These are phyloP conservation scores for Neurospora pannonica DNA, from an alignment of 495 filamentous ascomycete species.

Conservation along the genomic window DNA sequence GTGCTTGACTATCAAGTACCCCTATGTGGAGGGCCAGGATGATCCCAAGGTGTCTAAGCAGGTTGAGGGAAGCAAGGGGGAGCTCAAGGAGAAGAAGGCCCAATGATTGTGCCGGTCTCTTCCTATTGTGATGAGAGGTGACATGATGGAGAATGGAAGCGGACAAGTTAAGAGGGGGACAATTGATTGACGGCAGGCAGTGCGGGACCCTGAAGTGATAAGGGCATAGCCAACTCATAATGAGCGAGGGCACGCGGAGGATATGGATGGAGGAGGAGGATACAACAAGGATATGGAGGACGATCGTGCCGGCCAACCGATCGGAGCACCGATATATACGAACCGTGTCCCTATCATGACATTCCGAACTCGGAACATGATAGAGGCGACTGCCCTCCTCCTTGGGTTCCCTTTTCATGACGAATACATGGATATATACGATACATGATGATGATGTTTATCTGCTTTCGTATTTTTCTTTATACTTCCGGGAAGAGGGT, in stretches of 20 bases:
- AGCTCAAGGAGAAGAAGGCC: slow-evolving; percentile 18
- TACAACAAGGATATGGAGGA: neutral
- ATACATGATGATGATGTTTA: neutral
- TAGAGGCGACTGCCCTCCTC: neutral
- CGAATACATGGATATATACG: neutral
- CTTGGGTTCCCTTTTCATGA: neutral
- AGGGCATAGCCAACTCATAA: neutral
- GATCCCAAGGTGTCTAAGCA: slow-evolving; percentile 12
- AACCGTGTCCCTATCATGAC: neutral
- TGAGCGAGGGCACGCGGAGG: neutral
- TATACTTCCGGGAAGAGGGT: neutral
- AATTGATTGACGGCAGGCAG: neutral
- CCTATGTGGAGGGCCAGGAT: slow-evolving; percentile 37
- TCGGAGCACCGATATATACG: neutral
- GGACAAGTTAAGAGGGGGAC: neutral
- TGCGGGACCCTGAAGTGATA: neutral
- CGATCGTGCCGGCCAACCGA: neutral
- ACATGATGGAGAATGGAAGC: neutral
- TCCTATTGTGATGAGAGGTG: neutral
- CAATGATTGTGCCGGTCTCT: slow-evolving; percentile 7
- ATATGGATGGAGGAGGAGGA: neutral
- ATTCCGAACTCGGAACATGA: neutral
- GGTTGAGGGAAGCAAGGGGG: neutral
- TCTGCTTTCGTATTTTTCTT: neutral
- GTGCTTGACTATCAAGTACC: slow-evolving; percentile 93